These are phyloP conservation scores for Rhynchosporium graminicola DNA, from an alignment of 2,329 filamentous ascomycete genomes.

Conservation along the genomic window DNA sequence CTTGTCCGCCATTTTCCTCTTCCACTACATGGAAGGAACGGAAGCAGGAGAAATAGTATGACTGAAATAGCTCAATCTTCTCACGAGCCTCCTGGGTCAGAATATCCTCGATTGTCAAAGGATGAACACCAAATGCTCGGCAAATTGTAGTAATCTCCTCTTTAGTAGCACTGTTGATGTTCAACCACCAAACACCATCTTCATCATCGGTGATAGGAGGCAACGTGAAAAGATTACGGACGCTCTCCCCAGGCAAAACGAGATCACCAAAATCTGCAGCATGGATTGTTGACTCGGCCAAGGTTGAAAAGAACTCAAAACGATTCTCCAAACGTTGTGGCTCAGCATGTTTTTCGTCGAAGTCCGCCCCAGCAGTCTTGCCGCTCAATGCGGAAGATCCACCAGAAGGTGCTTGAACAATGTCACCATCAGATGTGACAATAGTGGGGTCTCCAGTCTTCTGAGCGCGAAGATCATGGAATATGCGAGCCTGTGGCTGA, in stretches of 20 bases:
- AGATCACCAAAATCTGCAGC: constrained; percentile 86
- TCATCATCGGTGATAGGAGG: constrained; percentile 63
- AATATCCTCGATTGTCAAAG: constrained; percentile 94
- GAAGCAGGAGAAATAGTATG: constrained; percentile 98
- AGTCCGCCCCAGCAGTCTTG: constrained; percentile 43
- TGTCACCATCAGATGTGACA: constrained; percentile 56
- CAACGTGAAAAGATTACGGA: constrained; percentile 79
- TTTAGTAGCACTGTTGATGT: constrained; percentile 85
- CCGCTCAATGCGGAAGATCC: constrained; percentile 50
- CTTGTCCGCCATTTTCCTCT: constrained; percentile 70
- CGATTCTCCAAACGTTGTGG: constrained; percentile 51
- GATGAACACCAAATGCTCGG: constrained; percentile 93
- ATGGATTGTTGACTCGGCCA: constrained; percentile 90
- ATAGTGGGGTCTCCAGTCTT: constrained; percentile 24
- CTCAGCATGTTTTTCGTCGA: constrained; percentile 24
- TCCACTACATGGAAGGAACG: constrained; percentile 82
- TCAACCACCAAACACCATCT: constrained; percentile 96
- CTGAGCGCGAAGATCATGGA: constrained; percentile 39
- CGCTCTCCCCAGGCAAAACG: constrained; percentile 83
- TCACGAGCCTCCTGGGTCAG: constrained; percentile 92
- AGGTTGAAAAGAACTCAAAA: constrained; percentile 96
- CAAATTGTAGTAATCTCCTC: constrained; percentile 87
- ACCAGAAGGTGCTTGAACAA: constrained; percentile 53
- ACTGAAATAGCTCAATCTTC: constrained; percentile 96
- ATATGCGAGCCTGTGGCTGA: constrained; percentile 38